Percentiles rank a stretch among this genome's conserved stretches.
phyloP scores from a whole-genome alignment of 2,329 filamentous ascomycete species.

The Colletotrichum sp. region DNA sequence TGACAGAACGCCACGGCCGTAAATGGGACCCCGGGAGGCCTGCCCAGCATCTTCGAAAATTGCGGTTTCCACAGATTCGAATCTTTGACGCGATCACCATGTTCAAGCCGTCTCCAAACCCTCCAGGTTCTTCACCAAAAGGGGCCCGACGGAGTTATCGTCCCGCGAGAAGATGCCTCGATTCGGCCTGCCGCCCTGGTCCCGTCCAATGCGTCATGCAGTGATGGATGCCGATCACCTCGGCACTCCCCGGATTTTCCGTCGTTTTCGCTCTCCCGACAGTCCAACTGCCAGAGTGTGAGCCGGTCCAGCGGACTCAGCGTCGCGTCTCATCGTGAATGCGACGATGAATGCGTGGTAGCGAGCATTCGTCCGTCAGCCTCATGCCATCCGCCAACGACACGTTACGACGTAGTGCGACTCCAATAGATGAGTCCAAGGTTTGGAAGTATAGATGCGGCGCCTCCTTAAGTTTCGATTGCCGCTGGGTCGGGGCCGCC shows the following conservation, averaged over 20 bases:
- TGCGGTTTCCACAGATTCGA: neutral
- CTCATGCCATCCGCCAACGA: neutral
- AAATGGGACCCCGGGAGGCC: neutral
- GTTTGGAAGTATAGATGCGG: neutral
- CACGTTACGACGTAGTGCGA: neutral
- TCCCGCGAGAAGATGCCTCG: neutral
- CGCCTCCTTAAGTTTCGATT: neutral
- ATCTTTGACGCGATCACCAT: neutral
- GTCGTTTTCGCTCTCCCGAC: neutral
- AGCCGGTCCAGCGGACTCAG: neutral
- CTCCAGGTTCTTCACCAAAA: neutral
- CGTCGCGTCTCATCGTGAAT: neutral
- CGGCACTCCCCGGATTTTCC: neutral
- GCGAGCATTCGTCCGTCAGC: neutral
- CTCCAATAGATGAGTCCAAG: neutral
- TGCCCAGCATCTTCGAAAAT: neutral
- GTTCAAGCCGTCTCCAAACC: neutral
- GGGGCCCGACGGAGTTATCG: neutral
- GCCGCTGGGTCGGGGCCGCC: neutral
- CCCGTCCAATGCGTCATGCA: constrained; percentile 1
- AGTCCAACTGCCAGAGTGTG: neutral
- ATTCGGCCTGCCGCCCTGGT: neutral
- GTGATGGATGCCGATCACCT: neutral
- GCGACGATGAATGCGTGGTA: neutral
- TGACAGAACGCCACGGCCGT: neutral